phyloP scores from a whole-genome alignment of 2,329 filamentous ascomycete species.

The Trichoderma sp. region DNA sequence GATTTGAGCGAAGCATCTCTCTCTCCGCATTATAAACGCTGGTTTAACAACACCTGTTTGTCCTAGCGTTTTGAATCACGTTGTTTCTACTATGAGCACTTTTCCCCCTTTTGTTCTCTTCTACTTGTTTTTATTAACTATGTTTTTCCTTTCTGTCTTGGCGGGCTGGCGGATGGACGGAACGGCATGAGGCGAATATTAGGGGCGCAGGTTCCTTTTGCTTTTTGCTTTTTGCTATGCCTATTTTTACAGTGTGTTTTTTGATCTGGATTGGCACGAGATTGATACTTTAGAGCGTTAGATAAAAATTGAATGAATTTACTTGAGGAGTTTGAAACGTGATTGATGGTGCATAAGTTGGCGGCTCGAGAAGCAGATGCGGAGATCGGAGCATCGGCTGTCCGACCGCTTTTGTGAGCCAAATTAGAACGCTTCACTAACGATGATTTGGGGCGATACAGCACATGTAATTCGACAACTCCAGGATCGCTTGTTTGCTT shows the following conservation, averaged over 20 bases:
- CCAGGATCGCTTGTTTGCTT: background rate
- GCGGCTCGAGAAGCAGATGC: background rate
- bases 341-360: background rate
- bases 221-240: background rate
- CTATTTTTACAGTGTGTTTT: conserved; percentile 26
- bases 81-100: conserved; percentile 24
- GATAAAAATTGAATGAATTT: conserved; percentile 33
- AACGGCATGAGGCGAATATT: conserved; percentile 2
- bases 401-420: background rate
- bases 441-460: background rate
- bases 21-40: background rate
- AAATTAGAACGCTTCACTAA: background rate
- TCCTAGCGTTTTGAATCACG: conserved; percentile 2
- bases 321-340: background rate
- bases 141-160: conserved; percentile 14
- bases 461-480: background rate
- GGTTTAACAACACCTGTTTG: conserved; percentile 10
- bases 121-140: conserved; percentile 14
- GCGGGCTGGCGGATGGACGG: conserved; percentile 14
- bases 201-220: conserved; percentile 6
- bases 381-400: background rate
- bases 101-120: conserved; percentile 30
- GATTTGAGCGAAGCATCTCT: background rate
- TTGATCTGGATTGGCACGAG: conserved; percentile 23
- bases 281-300: conserved; percentile 36